Evolutionary conservation across 176 grass and related monocot genomes (phyloP), one percentile per base, ranked within the genome.

Genomic region (Rhynchospora breviuscula): DNA sequence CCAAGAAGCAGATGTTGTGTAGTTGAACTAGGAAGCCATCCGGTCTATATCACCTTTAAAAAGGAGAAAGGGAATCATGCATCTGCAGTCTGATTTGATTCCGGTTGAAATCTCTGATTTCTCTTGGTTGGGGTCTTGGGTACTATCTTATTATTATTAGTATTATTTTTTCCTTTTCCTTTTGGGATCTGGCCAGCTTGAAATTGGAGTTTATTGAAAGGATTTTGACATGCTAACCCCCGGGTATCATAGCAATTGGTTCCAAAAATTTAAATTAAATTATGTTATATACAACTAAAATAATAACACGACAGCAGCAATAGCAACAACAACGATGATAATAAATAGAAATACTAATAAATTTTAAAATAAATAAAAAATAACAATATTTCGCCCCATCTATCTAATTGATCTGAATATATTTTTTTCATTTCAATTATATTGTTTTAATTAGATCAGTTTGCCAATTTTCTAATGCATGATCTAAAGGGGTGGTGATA

Each of bases 31-130:
- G 59, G 35, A 81, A 81, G 58, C 79, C 58, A 81, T 64, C 79
- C 79, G 18, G 79, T 81, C 79, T 46, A 64, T 45, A 49, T 81
- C 79, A 49, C 56, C 21, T 63, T 81, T 81, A 8, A 63, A 59
- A 81, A 81, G 26, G 59, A 64, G 73, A 78, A 78, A 57, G 73
- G 49, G 51, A 78, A 78, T 76, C 19, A 76, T 76, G 46, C 48
- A 76, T 57, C 23, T n/a, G 67, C 51, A 57, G 25, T 57, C 25
- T 81, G 59, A 81, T 81, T 64, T 49, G 57, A 46, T 81, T 49
- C 9, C 13, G 58, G 59, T 81, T 63, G 21, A 22, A 63, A 81
- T 60, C 63, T 8, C 21, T 35, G 23, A 25, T 12, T 49, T 60
- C 79, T 35, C 51, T 78, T 78, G 25, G 13, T 5, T 57, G 9